Base-by-base conservation (phyloP, 202 grass and related monocot genomes). In the Zoysia matrella region DNA sequence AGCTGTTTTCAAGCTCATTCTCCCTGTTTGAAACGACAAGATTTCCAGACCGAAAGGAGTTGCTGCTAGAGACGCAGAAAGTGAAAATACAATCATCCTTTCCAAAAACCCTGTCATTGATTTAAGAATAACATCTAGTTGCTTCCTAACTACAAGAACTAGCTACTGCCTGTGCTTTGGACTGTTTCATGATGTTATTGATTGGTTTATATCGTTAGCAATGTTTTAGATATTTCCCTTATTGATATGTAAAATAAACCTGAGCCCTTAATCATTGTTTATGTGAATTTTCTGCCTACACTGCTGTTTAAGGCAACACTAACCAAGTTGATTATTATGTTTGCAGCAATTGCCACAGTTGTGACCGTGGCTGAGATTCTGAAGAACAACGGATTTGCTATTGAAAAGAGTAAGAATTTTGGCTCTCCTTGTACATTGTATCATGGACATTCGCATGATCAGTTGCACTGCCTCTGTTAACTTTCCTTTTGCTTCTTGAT, bases 321-420 rank as follows among this genome's bases (percentile, higher is more conserved):
- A 72, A 91, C 69, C 22, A 70, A 69, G n/a, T 61, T 60, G 22
- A 51, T 57, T 65, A 1, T 60, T 76, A 3, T 88, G 5, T 79
- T 89, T 89, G 8, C 83, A 93, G 91, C 91, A 52, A 93, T 90
- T 71, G 86, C 88, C 1, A 93, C 88, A 11, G 86, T 93, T 55
- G 91, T 93, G 39, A 93, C 88, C 0, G 84, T 90, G 22, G 88
- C 91, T 0, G 91, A 90, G 82, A 93, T 93, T 86, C 86, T 93
- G 72, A 90, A 93, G 22, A 93, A 93, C 56, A 93, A 88, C 11
- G 83, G 91, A 2, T 84, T 93, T 1, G 85, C 88, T 60, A 41
- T 88, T 80, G 91, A 93, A 63, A 93, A 93, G 71, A 93, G 91
- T 90, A 80, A 86, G 88, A 86, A 36, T 3, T 7, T 68, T 12